Evolutionary conservation across 805 yeast species (phyloP).

Genomic region (Candida caryicola): DNA sequence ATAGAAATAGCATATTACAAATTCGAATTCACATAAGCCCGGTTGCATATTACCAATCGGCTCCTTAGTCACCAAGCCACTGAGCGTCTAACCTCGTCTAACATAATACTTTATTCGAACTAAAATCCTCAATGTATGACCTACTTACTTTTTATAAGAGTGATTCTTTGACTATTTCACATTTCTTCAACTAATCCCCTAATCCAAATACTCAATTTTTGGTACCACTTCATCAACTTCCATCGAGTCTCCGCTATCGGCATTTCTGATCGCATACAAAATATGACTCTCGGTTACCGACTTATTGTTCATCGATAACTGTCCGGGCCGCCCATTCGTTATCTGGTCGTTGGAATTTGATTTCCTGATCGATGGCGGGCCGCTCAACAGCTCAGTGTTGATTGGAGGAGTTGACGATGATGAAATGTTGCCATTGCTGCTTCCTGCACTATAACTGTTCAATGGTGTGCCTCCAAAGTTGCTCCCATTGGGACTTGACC

Average conservation of each 20-base stretch:
- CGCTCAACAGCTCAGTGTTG: conserved; percentile 10
- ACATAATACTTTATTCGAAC: too few species aligned
- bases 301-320: conserved; percentile 25
- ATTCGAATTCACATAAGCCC: too few species aligned
- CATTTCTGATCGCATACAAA: conserved; percentile 7
- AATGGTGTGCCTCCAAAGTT: conserved; percentile 2
- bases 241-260: conserved; percentile 12
- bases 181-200: too few species aligned
- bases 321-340: conserved; percentile 27
- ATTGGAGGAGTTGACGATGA: conserved; percentile 16
- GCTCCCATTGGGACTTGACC: conserved; percentile 15
- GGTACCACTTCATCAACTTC: conserved; percentile 19
- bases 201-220: conserved; percentile 17
- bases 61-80: too few species aligned
- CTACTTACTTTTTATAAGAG: too few species aligned
- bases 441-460: conserved; percentile 3
- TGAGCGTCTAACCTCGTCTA: too few species aligned
- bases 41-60: too few species aligned
- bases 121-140: too few species aligned
- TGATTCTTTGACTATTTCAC: too few species aligned
- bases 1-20: too few species aligned
- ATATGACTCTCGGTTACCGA: conserved; percentile 35
- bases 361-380: conserved; percentile 22
- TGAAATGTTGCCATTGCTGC: conserved; percentile 8
- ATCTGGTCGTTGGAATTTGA: conserved; percentile 30